Conservation (phyloP, 1,284 basidiomycete species). For the Schizopora paradoxa region DNA sequence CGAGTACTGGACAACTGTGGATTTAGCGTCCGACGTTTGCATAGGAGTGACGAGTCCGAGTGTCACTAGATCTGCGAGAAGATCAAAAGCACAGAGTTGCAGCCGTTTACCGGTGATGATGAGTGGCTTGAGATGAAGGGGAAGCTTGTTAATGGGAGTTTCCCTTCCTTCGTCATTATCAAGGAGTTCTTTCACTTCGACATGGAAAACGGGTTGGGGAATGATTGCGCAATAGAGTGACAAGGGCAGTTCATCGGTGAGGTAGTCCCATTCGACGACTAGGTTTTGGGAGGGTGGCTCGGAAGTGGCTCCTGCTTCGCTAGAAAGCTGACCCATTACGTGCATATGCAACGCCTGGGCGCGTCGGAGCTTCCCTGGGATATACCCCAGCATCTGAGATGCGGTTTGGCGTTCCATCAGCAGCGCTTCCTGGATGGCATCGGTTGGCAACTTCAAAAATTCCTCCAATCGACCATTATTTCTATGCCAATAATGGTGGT, state of each 20-base stretch:
- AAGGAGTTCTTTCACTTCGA: slow-evolving; percentile 47
- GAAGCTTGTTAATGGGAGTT: slow-evolving; percentile 46
- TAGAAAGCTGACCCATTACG: slow-evolving; percentile 44
- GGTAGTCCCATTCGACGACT: slow-evolving; percentile 52
- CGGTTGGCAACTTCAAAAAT: slow-evolving; percentile 46
- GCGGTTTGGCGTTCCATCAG: slow-evolving; percentile 60
- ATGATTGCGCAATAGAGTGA: slow-evolving; percentile 56
- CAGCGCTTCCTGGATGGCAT: slow-evolving; percentile 52
- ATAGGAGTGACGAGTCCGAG: slow-evolving; percentile 49
- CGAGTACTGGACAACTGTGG: too few species aligned
- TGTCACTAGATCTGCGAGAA: slow-evolving; percentile 49
- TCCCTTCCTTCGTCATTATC: slow-evolving; percentile 39
- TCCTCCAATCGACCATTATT: slow-evolving; percentile 40
- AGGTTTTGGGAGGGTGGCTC: slow-evolving; percentile 48
- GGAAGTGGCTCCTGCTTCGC: slow-evolving; percentile 30
- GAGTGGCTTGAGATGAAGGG: slow-evolving; percentile 39
- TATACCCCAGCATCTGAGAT: slow-evolving; percentile 64
- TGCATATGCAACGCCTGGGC: slow-evolving; percentile 59
- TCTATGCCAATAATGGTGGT: slow-evolving; percentile 38
- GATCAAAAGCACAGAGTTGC: slow-evolving; percentile 55
- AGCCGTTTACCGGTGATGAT: slow-evolving; percentile 53
- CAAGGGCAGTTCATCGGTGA: slow-evolving; percentile 55
- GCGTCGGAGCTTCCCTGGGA: slow-evolving; percentile 57
- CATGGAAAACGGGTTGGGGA: slow-evolving; percentile 44
- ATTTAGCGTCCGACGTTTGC: too few species aligned